A percentile compares a stretch with the other conserved stretches of the same genome.
Evolutionary conservation across 805 yeast genomes (phyloP).

Genomic region (Tetrapisispora iriomotensis): DNA sequence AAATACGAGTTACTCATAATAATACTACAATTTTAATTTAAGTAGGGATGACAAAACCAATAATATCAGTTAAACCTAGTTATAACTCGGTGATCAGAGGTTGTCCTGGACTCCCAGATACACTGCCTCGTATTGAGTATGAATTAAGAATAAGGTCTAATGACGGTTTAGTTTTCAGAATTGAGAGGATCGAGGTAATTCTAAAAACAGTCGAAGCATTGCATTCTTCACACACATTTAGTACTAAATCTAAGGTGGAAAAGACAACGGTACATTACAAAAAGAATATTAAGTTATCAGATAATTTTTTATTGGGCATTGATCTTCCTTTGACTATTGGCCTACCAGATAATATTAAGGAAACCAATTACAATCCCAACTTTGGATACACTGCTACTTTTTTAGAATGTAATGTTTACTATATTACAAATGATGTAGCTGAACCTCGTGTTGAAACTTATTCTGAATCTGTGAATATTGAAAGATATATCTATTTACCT

Average conservation of each 20-base stretch:
- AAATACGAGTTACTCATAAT: no score
- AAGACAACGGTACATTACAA: slow-evolving; percentile 25
- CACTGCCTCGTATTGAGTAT: slow-evolving; percentile 50
- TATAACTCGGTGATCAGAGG: slow-evolving; percentile 48
- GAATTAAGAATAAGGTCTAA: slow-evolving; percentile 45
- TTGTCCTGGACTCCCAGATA: slow-evolving; percentile 59
- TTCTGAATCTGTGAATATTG: slow-evolving; percentile 37
- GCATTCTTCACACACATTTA: slow-evolving; percentile 24
- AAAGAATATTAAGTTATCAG: slow-evolving; percentile 17
- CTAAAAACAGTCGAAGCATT: slow-evolving; percentile 42
- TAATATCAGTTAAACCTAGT: slow-evolving; percentile 38
- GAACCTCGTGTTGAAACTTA: slow-evolving; percentile 8
- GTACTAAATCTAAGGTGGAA: slow-evolving; percentile 16
- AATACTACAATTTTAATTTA: no score
- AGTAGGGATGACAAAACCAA: slow-evolving; percentile 21
- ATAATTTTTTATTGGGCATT: slow-evolving; percentile 33
- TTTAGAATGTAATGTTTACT: slow-evolving; percentile 29
- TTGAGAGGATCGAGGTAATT: slow-evolving; percentile 40
- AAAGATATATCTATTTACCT: slow-evolving; percentile 48
- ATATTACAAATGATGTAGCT: not conserved
- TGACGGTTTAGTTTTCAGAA: slow-evolving; percentile 36
- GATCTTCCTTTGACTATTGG: slow-evolving; percentile 54
- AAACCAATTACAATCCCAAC: slow-evolving; percentile 40
- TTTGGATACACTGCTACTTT: slow-evolving; percentile 42
- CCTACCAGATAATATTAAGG: slow-evolving; percentile 41